A percentile compares a stretch with the other conserved stretches of the same genome.
phyloP scores from a whole-genome alignment of 495 filamentous ascomycete species.

The Penicillium maclennaniae region DNA sequence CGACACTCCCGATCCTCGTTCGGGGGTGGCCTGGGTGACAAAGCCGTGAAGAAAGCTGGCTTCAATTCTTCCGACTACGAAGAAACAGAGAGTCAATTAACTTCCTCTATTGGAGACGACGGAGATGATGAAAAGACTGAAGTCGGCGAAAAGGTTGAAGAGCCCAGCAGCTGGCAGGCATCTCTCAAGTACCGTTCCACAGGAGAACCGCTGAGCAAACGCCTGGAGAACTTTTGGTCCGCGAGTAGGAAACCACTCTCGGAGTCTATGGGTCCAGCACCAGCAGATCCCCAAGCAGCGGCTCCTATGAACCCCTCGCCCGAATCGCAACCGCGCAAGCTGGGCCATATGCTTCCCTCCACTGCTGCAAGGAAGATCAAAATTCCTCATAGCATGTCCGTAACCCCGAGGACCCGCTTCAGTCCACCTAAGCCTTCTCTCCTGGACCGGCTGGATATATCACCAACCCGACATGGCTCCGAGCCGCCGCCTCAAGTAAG shows the following conservation, averaged over 20 bases:
- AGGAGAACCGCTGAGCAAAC: conserved; percentile 41
- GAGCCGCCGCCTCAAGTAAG: conserved; percentile 30
- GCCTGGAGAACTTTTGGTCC: conserved; percentile 41
- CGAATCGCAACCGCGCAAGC: conserved; percentile 18
- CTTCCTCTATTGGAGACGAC: conserved; percentile 27
- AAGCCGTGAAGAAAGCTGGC: conserved; percentile 33
- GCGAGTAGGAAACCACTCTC: conserved; percentile 29
- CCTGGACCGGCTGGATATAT: conserved; percentile 38
- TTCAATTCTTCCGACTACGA: conserved; percentile 37
- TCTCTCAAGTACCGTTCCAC: conserved; percentile 26
- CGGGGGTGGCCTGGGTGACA: conserved; percentile 29
- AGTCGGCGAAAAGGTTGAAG: conserved; percentile 15
- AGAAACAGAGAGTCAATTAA: conserved; percentile 31
- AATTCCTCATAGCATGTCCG: conserved; percentile 36
- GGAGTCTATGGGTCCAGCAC: conserved; percentile 15
- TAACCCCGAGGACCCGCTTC: conserved; percentile 42
- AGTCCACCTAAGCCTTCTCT: conserved; percentile 45
- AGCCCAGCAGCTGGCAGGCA: conserved; percentile 26
- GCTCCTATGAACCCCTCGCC: conserved; percentile 13
- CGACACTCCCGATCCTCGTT: conserved; percentile 35
- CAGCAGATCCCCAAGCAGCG: conserved; percentile 18
- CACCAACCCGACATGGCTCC: conserved; percentile 37
- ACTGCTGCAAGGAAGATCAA: conserved; percentile 32
- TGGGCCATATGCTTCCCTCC: conserved; percentile 31
- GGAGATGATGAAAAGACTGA: conserved; percentile 34